A percentile compares a stretch with the other conserved stretches of the same genome.
These are phyloP conservation scores for Debaryomyces hansenii DNA, from an alignment of 805 yeast genomes.

Conservation along the genomic window DNA sequence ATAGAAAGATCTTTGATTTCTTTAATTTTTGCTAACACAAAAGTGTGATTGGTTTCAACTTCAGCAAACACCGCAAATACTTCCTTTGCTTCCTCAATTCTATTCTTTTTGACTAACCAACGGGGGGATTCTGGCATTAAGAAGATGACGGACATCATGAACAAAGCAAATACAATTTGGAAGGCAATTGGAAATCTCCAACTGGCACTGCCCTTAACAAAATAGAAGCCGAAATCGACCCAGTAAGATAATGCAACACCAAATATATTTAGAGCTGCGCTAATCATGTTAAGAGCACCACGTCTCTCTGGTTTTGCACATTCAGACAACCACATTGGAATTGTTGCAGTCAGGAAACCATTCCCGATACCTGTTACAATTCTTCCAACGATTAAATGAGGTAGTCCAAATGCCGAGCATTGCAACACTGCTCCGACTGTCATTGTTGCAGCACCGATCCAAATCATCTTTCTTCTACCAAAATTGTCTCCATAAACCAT, in stretches of 20 bases:
- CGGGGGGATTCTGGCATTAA: constrained; percentile 70
- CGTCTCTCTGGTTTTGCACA: constrained; percentile 47
- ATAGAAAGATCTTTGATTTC: not conserved
- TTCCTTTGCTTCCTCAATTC: constrained; percentile 45
- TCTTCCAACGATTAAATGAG: constrained; percentile 18
- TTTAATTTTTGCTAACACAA: not conserved
- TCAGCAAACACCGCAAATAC: constrained; percentile 34
- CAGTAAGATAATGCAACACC: constrained; percentile 34
- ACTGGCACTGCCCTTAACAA: constrained; percentile 18
- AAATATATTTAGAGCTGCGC: constrained; percentile 8
- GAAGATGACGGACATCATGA: constrained; percentile 37
- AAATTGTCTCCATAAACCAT: constrained; percentile 27
- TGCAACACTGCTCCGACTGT: constrained; percentile 30
- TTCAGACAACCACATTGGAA: constrained; percentile 79
- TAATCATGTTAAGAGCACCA: not conserved
- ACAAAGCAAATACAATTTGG: constrained; percentile 24
- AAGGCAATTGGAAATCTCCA: constrained; percentile 38
- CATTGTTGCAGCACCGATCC: constrained; percentile 24
- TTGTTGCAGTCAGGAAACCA: constrained; percentile 69
- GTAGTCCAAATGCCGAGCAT: constrained; percentile 11
- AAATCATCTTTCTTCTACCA: constrained; percentile 34
- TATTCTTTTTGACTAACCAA: constrained; percentile 51
- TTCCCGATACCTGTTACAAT: constrained; percentile 56
- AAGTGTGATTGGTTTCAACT: not conserved
- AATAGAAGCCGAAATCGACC: constrained; percentile 53